phyloP scores from a whole-genome alignment of 495 filamentous ascomycete genomes.

The Neurospora sp. region DNA sequence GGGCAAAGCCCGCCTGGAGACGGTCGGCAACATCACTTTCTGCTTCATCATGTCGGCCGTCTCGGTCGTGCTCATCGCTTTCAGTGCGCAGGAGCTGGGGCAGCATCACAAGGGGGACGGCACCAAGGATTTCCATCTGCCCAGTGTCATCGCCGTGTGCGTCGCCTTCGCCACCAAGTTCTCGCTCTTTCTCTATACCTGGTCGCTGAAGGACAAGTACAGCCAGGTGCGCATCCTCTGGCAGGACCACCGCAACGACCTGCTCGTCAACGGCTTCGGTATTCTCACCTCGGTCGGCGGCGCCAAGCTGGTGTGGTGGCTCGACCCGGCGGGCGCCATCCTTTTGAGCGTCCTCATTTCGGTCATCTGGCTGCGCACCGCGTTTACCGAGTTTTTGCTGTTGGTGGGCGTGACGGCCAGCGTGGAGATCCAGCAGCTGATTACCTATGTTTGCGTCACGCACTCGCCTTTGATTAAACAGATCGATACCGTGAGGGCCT shows the following conservation, averaged over 20 bases:
- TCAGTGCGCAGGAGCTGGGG: slow-evolving; percentile 61
- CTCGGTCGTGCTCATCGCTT: slow-evolving; percentile 81
- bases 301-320: slow-evolving; percentile 82
- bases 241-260: slow-evolving; percentile 82
- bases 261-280: slow-evolving; percentile 87
- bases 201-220: slow-evolving; percentile 78
- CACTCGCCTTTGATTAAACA: slow-evolving; percentile 69
- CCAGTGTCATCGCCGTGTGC: slow-evolving; percentile 79
- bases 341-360: slow-evolving; percentile 68
- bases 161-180: slow-evolving; percentile 81
- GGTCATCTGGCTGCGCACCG: slow-evolving; percentile 70
- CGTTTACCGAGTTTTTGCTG: slow-evolving; percentile 81
- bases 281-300: slow-evolving; percentile 81
- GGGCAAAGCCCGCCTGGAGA: slow-evolving; percentile 91
- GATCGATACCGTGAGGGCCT: slow-evolving; percentile 91
- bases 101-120: slow-evolving; percentile 30
- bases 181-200: slow-evolving; percentile 81
- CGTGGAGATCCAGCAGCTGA: slow-evolving; percentile 79
- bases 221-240: slow-evolving; percentile 84
- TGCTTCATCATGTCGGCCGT: slow-evolving; percentile 94
- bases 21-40: slow-evolving; percentile 92
- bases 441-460: slow-evolving; percentile 94
- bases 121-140: slow-evolving; percentile 61
- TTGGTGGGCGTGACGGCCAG: slow-evolving; percentile 82
- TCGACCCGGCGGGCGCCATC: slow-evolving; percentile 89